Percentiles rank a stretch among this genome's conserved stretches.
Evolutionary conservation across 768 basidiomycete genomes (phyloP).

Genomic region (Serendipita sp.): DNA sequence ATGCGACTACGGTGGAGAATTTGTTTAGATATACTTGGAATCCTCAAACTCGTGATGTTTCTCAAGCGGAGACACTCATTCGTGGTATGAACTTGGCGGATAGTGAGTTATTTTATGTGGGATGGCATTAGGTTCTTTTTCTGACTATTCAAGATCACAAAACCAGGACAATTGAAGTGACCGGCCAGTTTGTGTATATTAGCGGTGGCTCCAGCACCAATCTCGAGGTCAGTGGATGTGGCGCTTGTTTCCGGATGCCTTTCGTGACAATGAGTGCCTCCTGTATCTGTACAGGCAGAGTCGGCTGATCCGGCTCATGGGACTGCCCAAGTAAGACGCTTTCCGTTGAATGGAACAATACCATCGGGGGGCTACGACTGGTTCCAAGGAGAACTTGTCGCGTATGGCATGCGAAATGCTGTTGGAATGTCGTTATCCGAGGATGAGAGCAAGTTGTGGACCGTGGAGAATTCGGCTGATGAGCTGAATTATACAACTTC

Average conservation of each 20-base stretch:
- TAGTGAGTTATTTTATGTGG: too few relatives aligned
- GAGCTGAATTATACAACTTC: not conserved
- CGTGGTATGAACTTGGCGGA: not conserved
- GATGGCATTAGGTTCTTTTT: too few relatives aligned
- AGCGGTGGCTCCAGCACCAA: not conserved
- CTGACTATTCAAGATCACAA: not conserved
- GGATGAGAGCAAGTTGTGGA: not conserved
- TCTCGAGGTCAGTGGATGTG: not conserved
- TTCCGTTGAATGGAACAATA: not conserved
- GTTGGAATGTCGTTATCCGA: not conserved
- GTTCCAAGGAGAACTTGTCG: slow-evolving; percentile 1
- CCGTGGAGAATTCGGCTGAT: not conserved
- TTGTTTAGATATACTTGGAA: not conserved
- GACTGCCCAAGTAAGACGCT: not conserved
- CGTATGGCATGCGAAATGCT: not conserved
- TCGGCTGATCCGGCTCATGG: not conserved
- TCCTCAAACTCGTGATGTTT: not conserved
- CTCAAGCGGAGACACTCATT: not conserved
- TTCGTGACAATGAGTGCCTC: not conserved
- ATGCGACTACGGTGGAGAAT: not conserved
- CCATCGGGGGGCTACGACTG: not conserved
- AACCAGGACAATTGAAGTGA: not conserved
- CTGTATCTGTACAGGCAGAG: not conserved
- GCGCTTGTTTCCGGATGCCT: not conserved
- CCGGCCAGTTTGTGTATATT: not conserved